Evolutionary conservation across 768 basidiomycete genomes (phyloP), one percentile per base, ranked within the genome.

Genomic region (Hericium coralloides): DNA sequence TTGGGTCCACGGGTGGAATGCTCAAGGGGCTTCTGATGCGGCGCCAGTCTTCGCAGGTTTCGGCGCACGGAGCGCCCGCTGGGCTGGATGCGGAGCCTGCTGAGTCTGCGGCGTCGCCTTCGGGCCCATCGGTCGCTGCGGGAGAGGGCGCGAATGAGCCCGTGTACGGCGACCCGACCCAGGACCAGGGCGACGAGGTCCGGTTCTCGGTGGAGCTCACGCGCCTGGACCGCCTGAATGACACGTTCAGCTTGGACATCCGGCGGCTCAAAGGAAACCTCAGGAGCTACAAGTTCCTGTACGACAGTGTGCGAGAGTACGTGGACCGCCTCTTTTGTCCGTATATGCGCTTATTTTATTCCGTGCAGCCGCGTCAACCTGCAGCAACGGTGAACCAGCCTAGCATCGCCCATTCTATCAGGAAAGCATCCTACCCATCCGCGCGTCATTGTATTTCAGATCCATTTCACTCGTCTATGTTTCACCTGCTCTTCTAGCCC

Each of bases 141-240:
- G 26, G 26, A 4, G 26, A 31, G 26, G 26, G 26, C 26, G 26
- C 4, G 26, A 69, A 65, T n/a, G 80, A 86, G 55, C 73, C 84
- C 20, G 67, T 86, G 20, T 98, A 95, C 65, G 95, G 95, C 14
- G 90, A 90, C 56, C 63, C 74, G n/a, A 67, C 77, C 4, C 81
- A 89, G 63, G 97, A 98, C 66, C 82, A 83, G 18, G 93, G 93
- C 31, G 95, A 95, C 64, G 97, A 98, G 82, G 92, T 99, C 63
- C 84, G 91, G 63, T 98, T 98, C 76, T 91, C 85, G 12, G 88
- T 98, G 60, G 97, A 99, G 74, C 72, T 99, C 60, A 98, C 95
- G 49, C 76, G 89, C 64, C 77, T 99, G 65, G 88, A 92, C 70
- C 83, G 92, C 60, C 77, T 98, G 65, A 90, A 86, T 63, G 91